Percentiles rank a stretch among this genome's conserved stretches.
phyloP scores from a whole-genome alignment of 2,329 filamentous ascomycete genomes.

The Coleophoma cylindrospora region DNA sequence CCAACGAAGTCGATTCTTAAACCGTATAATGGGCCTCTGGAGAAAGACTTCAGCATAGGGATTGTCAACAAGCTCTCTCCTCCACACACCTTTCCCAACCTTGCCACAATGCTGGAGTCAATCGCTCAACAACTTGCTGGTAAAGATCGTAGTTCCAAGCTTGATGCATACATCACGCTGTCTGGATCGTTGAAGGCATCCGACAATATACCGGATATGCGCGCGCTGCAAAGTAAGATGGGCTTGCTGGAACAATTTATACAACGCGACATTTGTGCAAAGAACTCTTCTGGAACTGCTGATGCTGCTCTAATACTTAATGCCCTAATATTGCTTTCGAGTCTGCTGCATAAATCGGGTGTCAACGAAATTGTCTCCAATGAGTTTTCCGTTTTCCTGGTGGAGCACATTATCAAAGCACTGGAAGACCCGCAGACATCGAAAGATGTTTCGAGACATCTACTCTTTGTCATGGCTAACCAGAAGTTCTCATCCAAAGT shows the following conservation, averaged over 20 bases:
- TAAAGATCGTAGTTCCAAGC: constrained; percentile 62
- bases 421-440: constrained; percentile 64
- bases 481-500: constrained; percentile 74
- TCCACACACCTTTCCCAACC: constrained; percentile 41
- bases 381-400: constrained; percentile 74
- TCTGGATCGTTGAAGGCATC: constrained; percentile 73
- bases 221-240: constrained; percentile 72
- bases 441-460: constrained; percentile 73
- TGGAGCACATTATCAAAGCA: constrained; percentile 74
- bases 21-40: constrained; percentile 37
- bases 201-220: constrained; percentile 72
- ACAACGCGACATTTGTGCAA: constrained; percentile 69
- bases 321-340: constrained; percentile 71
- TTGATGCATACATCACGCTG: constrained; percentile 85
- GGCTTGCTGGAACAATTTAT: constrained; percentile 75
- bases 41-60: constrained; percentile 9
- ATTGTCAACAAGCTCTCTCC: constrained; percentile 14
- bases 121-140: constrained; percentile 76
- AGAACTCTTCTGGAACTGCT: constrained; percentile 45
- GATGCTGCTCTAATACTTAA: constrained; percentile 73
- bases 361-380: constrained; percentile 66
- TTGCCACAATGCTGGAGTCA: constrained; percentile 80
- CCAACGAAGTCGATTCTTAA: constrained; percentile 80
- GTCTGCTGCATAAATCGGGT: constrained; percentile 70
- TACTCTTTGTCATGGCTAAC: constrained; percentile 75